phyloP scores from a whole-genome alignment of 805 yeast species.

The Maudiozyma serrabonitensis region DNA sequence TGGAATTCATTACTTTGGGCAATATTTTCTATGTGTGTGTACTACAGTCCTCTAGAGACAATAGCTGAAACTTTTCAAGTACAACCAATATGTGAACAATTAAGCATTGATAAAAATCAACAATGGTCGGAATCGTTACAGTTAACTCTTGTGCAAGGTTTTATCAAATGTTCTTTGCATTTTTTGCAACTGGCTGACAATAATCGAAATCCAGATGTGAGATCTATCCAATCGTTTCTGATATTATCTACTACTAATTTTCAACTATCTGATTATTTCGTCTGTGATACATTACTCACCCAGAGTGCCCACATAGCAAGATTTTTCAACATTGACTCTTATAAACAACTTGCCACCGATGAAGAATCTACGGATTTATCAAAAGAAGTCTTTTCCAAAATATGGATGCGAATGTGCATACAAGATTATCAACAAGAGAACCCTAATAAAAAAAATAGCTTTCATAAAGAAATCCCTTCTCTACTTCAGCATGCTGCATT shows the following conservation, averaged over 20 bases:
- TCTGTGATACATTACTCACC: constrained; percentile 14
- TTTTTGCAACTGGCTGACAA: constrained; percentile 14
- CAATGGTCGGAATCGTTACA: constrained; percentile 13
- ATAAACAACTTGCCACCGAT: constrained; percentile 17
- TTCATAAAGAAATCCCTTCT: constrained; percentile 21
- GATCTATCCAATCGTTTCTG: constrained; percentile 18
- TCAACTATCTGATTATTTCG: constrained; percentile 5
- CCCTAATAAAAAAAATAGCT: constrained; percentile 13
- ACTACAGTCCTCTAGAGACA: constrained; percentile 18
- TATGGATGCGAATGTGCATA: constrained; percentile 23
- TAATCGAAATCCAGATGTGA: constrained; percentile 19
- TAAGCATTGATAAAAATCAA: constrained; percentile 4
- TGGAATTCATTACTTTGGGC: constrained; percentile 26
- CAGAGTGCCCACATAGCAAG: constrained; percentile 21
- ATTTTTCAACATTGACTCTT: constrained; percentile 15
- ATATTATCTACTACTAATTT: constrained; percentile 23
- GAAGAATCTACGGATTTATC: constrained; percentile 14
- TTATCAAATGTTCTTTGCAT: constrained; percentile 9
- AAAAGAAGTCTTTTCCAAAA: constrained; percentile 17
- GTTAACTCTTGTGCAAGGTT: constrained; percentile 10
- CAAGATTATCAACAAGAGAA: constrained; percentile 22
- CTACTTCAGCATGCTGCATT: constrained; percentile 22
- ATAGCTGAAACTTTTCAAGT: constrained; percentile 7
- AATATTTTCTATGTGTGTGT: constrained; percentile 19
- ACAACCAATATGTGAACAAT: constrained; percentile 4